Evolutionary conservation across 331 rosid species (phyloP), one percentile per base, ranked within the genome.

Genomic region (Stylosanthes scabra): DNA sequence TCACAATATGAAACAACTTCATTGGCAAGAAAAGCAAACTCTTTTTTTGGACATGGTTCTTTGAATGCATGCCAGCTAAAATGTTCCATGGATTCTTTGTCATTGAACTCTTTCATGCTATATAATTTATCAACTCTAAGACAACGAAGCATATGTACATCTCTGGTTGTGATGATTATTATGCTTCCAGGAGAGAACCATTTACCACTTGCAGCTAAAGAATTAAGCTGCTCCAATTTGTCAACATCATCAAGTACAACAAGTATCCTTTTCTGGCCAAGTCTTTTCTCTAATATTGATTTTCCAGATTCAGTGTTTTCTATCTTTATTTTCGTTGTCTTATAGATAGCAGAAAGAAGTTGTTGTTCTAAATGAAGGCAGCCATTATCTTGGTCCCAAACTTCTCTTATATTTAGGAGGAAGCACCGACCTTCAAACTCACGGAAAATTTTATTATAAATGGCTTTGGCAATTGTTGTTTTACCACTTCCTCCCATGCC

Each of bases 51-150:
- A 4, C 15, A 55, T 1, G 66, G 27, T 9, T 63, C 55, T 60
- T 56, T 45, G 47, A 78, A 70, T 20, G 82, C 82, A 34, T 71
- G 46, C 78, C 73, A 71, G 39, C 78, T 25, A 50, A 76, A 76
- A n/a, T 68, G 81, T 39, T 76, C 75, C 59, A 68, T 68, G 3
- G 76, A 69, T 69, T 78, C 82, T 2, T 7, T 20, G 40, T 57
- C 50, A 58, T 49, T 12, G 69, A 78, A 16, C 7, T 29, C 10
- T 49, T 40, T 40, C 63, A 65, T 71, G 34, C 0, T 1, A 11
- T 6, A 63, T 0, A 50, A 14, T 13, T 58, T 8, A 4, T 77
- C 59, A 42, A 54, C 44, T 2, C 64, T 16, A 15, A 45, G 12
- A 11, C 12, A 45, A 45, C 50, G 13, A 28, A 58, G 63, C 10